phyloP scores from a whole-genome alignment of 202 grass and related monocot genomes.

The Panicum virgatum region DNA sequence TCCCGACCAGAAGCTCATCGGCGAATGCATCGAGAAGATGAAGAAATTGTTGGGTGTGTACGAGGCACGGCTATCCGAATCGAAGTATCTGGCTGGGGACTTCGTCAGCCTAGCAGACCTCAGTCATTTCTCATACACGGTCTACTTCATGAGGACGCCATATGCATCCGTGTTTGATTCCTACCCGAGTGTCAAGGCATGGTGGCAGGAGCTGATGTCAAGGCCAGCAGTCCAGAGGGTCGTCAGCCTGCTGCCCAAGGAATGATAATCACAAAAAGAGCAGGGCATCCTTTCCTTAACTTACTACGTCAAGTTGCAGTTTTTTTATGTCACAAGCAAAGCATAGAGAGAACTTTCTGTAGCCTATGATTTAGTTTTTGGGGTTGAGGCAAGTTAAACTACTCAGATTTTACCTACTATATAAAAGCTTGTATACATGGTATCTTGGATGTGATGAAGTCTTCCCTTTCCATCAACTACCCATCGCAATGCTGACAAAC shows the following conservation, averaged over 20 bases:
- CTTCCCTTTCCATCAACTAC: too few species aligned
- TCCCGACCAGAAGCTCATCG: not conserved
- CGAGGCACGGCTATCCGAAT: not conserved
- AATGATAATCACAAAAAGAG: slow-evolving; percentile 7
- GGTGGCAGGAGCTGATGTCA: not conserved
- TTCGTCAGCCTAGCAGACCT: not conserved
- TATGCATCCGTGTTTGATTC: not conserved
- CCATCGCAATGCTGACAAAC: too few species aligned
- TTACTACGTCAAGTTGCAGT: too few species aligned
- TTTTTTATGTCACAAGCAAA: too few species aligned
- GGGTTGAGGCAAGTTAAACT: too few species aligned
- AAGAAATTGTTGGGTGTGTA: not conserved
- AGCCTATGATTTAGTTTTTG: too few species aligned
- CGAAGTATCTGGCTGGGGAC: not conserved
- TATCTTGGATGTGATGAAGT: too few species aligned
- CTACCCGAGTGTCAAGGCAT: not conserved
- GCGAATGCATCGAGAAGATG: not conserved
- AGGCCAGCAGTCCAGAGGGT: slow-evolving; percentile 1
- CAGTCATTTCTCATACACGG: not conserved
- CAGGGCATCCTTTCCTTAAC: too few species aligned
- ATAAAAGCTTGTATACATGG: too few species aligned
- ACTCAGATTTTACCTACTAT: too few species aligned
- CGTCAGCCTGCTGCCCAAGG: not conserved
- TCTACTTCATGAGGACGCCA: not conserved
- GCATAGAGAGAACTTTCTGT: too few species aligned